phyloP scores from a whole-genome alignment of 2,329 filamentous ascomycete species.

The Ramularia endophylla region DNA sequence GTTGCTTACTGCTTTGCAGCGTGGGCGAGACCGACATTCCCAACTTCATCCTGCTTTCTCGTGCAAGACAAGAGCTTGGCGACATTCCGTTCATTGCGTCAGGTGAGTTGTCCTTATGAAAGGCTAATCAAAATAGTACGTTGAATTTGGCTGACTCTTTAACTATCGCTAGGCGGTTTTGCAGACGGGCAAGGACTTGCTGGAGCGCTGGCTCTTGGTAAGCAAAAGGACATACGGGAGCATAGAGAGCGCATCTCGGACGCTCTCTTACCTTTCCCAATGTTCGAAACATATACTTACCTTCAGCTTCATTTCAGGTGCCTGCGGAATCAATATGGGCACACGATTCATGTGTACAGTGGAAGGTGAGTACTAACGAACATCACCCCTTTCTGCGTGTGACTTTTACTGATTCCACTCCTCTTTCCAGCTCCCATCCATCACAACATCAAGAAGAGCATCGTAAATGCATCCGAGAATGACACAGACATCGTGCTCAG shows the following conservation, averaged over 20 bases:
- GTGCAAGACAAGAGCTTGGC: conserved; percentile 76
- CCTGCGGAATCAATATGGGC: conserved; percentile 95
- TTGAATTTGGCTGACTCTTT: too few species aligned
- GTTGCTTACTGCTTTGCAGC: too few species aligned
- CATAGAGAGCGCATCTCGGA: too few species aligned
- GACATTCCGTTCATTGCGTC: conserved; percentile 86
- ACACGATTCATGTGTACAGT: conserved; percentile 94
- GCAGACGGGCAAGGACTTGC: conserved; percentile 89
- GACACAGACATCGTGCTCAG: conserved; percentile 82
- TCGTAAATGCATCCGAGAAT: conserved; percentile 79
- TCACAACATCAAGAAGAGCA: conserved; percentile 83
- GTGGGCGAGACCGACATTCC: conserved; percentile 81
- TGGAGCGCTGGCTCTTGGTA: conserved; percentile 75
- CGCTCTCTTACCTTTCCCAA: too few species aligned
- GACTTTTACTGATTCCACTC: too few species aligned
- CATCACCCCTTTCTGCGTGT: too few species aligned
- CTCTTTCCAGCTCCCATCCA: conserved; percentile 94
- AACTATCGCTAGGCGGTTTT: conserved; percentile 61
- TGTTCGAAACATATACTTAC: too few species aligned
- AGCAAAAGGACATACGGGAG: too few species aligned
- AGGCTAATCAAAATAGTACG: too few species aligned
- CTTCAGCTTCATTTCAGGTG: too few species aligned
- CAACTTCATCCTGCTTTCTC: conserved; percentile 78
- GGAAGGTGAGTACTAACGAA: background rate
- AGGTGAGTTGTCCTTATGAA: conserved; percentile 43